Base-by-base conservation (phyloP, 148 eudicot genomes). In the Fallopia convolvulus region DNA sequence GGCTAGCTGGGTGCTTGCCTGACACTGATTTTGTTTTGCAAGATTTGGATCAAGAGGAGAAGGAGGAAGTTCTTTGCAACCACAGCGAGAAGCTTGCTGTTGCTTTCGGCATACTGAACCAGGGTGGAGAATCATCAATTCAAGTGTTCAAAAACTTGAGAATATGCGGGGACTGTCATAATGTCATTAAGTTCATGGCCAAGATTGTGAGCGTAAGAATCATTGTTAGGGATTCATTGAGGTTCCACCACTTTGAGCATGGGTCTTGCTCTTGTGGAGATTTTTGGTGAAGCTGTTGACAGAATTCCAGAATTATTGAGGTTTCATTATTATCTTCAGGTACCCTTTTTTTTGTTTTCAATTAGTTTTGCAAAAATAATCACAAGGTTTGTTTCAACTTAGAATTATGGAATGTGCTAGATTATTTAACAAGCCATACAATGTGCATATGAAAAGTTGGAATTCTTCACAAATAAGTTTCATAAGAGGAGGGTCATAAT, bases 101-200 rank as follows among this genome's bases (percentile, higher is more conserved):
- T 26, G 97, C 93, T 23, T 92, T 88, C 78, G 97, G 91, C 55
- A 81, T 92, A 79, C 88, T 92, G 50, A 90, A 92, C 86, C 80
- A 83, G 81, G 83, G 79, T 21, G 91, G 91, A 78, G 86, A 86
- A 74, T 86, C 93, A 5, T 82, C 89, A 6, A 55, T 92, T 78
- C 87, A 81, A 56, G 95, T 92, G 77, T 92, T 86, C 33, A 92
- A 92, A 82, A 92, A 90, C 81, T 78, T 89, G 79, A 86, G 97
- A 79, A 92, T 92, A 74, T 90, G 97, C 77, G 97, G 94, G 13
- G 97, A 92, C 50, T 90, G 97, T 82, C 97, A 92, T 78, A 89
- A 80, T 76, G 86, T 90, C 80, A 92, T 92, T 41, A 92, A 92
- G 77, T 89, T 77, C 60, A 84, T 90, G 70, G 88, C 93, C 33